A percentile compares a stretch with the other conserved stretches of the same genome.
These are phyloP conservation scores for Pistacia vera DNA, from an alignment of 345 rosid species.

Conservation along the genomic window DNA sequence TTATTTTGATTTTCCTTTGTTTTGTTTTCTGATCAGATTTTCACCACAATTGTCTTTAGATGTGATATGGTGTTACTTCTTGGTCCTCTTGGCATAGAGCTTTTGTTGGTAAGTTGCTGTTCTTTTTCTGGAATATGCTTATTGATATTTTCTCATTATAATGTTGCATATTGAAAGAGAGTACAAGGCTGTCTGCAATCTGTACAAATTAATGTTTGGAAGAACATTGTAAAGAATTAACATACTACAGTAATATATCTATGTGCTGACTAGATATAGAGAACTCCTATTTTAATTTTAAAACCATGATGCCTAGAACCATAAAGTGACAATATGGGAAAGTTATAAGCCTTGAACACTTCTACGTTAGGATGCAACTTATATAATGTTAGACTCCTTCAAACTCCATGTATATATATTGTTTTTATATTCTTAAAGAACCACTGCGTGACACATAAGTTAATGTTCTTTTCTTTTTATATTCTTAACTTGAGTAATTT, in stretches of 20 bases:
- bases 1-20: conserved; percentile 13
- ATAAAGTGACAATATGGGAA: not conserved
- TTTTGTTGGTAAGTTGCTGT: conserved; percentile 70
- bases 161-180: not conserved
- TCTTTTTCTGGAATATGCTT: not conserved
- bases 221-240: too few species aligned
- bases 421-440: too few species aligned
- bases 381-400: not conserved
- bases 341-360: not conserved
- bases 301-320: not conserved
- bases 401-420: not conserved
- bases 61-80: conserved; percentile 85
- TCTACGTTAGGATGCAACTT: not conserved
- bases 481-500: not conserved
- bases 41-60: conserved; percentile 72
- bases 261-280: not conserved
- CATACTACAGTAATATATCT: too few species aligned
- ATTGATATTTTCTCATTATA: not conserved
- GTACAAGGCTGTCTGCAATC: not conserved
- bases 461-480: not conserved
- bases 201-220: too few species aligned
- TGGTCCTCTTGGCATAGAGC: conserved; percentile 72
- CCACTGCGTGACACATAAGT: not conserved
- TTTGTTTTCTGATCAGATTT: conserved; percentile 54
- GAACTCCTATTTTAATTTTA: not conserved